Base-by-base conservation (phyloP, 441 rosid genomes). In the Dalechampia spathulata region DNA sequence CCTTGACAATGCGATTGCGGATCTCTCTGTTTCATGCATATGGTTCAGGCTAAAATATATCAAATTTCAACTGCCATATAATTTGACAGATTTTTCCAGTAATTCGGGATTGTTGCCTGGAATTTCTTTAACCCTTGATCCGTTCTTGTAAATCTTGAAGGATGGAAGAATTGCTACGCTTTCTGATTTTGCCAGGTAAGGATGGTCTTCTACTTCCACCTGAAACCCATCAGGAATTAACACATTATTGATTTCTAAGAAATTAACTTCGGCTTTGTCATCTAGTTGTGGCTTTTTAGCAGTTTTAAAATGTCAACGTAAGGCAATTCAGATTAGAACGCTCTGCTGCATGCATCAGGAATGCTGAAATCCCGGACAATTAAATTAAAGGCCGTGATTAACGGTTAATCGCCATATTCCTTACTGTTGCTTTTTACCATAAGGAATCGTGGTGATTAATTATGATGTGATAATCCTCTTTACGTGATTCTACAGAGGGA, bases 61-160 rank as follows among this genome's bases (percentile, higher is more conserved):
- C 34, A 73, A 57, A 4, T 10, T 42, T 49, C 34, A 73, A 57
- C 60, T 65, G 73, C 78, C 69, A 63, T 72, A 75, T 62, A 72
- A 25, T 60, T 59, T 73, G 44, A 78, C 64, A 11, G 72, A 71
- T 61, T 62, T 71, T 55, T 77, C 85, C 55, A 77, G 55, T 66
- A 66, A 65, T 23, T 79, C 62, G 0, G 40, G n/a, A 52, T 50
- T 61, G 61, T 62, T 60, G 45, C 75, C 79, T 1, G 72, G 70
- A 72, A 82, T 69, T 61, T 82, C 83, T 52, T 66, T 72, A 14
- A 82, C 72, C 58, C 64, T 69, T 7, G 79, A 65, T 57, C 78
- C 79, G 2, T 79, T 79, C 71, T 71, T 79, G 72, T 79, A 82
- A 62, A 82, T 69, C 65, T 69, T 79, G 72, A 77, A 79, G n/a